phyloP scores from a whole-genome alignment of 805 yeast genomes.

The Ogataea wickerhamii region DNA sequence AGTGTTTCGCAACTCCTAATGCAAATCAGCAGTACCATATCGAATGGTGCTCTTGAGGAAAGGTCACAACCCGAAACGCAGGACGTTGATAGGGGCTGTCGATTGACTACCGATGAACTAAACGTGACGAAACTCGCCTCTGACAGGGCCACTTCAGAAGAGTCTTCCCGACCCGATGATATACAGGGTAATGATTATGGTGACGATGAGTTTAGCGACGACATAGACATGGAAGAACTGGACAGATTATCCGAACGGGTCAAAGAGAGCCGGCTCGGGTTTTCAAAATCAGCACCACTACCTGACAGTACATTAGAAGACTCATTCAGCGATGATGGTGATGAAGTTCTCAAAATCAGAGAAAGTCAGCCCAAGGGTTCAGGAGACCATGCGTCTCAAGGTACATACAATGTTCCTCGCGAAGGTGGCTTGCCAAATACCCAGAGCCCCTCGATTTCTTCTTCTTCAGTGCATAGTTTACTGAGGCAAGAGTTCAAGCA shows the following conservation, averaged over 20 bases:
- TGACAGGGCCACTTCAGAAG: not conserved
- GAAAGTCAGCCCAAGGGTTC: conserved; percentile 1
- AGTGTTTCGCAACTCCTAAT: conserved; percentile 26
- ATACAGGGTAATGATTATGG: conserved; percentile 6
- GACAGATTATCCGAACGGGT: conserved; percentile 16
- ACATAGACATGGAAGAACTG: conserved; percentile 30
- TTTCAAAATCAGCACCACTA: not conserved
- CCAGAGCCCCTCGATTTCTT: too few species aligned
- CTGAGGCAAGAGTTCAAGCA: conserved; percentile 15
- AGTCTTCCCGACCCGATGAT: not conserved
- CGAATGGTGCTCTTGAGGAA: conserved; percentile 4
- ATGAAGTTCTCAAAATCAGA: conserved; percentile 18
- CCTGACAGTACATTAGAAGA: conserved; percentile 11
- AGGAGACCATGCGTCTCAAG: not conserved
- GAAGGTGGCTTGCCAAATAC: not conserved
- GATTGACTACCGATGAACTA: not conserved
- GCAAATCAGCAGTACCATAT: conserved; percentile 22
- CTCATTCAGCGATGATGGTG: conserved; percentile 29
- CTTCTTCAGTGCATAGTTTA: not conserved
- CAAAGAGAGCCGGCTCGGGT: conserved; percentile 1
- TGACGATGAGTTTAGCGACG: conserved; percentile 29
- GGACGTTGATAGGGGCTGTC: not conserved
- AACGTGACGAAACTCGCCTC: not conserved
- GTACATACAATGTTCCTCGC: not conserved
- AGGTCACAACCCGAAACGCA: not conserved